These are phyloP conservation scores for Cladorrhinum samala DNA, from an alignment of 495 filamentous ascomycete species.

Conservation along the genomic window DNA sequence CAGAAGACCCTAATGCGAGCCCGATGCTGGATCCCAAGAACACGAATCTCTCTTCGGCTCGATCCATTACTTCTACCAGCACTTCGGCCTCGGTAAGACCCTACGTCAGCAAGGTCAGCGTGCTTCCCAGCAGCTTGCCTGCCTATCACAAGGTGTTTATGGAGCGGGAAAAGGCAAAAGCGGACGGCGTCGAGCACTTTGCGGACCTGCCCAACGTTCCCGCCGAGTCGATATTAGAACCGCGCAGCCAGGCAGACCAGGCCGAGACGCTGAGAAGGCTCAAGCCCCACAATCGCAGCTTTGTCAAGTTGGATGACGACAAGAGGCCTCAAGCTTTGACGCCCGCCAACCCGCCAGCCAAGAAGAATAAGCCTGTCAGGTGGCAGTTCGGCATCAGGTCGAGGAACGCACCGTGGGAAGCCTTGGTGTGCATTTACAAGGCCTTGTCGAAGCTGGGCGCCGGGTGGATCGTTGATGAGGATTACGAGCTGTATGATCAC, in stretches of 20 bases:
- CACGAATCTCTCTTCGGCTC: constrained; percentile 30
- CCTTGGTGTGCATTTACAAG: constrained; percentile 88
- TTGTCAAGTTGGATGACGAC: constrained; percentile 53
- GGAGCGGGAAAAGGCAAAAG: constrained; percentile 56
- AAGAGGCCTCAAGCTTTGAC: constrained; percentile 60
- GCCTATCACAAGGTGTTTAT: constrained; percentile 86
- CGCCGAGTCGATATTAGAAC: constrained; percentile 41
- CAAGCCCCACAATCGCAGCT: constrained; percentile 67
- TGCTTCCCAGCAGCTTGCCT: constrained; percentile 83
- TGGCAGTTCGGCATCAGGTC: constrained; percentile 98
- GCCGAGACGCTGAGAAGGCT: constrained; percentile 67
- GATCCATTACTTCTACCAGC: constrained; percentile 38
- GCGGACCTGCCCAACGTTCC: constrained; percentile 36
- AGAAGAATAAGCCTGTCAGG: constrained; percentile 64
- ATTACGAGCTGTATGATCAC: constrained; percentile 38
- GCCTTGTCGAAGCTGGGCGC: constrained; percentile 82
- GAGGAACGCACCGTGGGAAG: constrained; percentile 87
- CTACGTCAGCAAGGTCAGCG: constrained; percentile 74
- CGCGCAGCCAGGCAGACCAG: constrained; percentile 64
- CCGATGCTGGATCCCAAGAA: constrained; percentile 24
- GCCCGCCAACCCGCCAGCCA: constrained; percentile 48
- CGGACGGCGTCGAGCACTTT: constrained; percentile 29
- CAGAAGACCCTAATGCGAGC: constrained; percentile 23
- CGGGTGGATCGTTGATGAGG: constrained; percentile 66
- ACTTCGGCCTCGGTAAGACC: constrained; percentile 43